A percentile compares a stretch with the other conserved stretches of the same genome.
Conservation (phyloP, 176 grass and related monocot species). For the Paspalum vaginatum region DNA sequence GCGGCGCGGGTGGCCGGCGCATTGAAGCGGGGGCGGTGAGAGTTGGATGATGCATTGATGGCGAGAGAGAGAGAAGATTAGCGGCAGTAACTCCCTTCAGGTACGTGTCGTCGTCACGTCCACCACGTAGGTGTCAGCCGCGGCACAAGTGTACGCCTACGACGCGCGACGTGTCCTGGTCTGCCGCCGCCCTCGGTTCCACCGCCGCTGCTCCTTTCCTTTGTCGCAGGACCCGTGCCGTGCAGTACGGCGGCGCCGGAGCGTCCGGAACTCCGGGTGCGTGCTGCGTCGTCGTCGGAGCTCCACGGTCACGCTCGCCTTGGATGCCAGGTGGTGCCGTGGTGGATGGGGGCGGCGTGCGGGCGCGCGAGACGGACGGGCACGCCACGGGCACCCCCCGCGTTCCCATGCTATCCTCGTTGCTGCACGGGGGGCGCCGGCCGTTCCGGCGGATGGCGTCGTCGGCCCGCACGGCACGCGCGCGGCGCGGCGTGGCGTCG, state of each 20-base stretch:
- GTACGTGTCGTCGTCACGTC: background rate
- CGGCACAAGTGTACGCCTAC: background rate
- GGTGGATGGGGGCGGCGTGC: background rate
- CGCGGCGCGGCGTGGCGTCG: too few species aligned
- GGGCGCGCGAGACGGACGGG: too few species aligned
- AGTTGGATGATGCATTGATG: conserved; percentile 39
- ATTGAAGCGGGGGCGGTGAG: conserved; percentile 41
- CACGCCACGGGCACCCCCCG: background rate
- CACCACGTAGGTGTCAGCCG: background rate
- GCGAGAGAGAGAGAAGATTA: background rate
- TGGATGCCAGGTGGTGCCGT: background rate
- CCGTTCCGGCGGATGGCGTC: background rate
- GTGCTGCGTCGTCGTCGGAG: too few species aligned
- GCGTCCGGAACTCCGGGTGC: too few species aligned
- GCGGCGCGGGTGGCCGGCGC: background rate
- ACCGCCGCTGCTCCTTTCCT: too few species aligned
- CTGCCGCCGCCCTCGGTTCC: too few species aligned
- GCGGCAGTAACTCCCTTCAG: background rate
- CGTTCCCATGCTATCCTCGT: background rate
- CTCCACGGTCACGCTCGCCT: background rate
- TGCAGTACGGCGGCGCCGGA: too few species aligned
- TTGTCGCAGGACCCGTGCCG: too few species aligned
- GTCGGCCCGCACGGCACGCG: background rate
- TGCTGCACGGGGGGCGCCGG: background rate
- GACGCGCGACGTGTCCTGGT: background rate